Base-by-base conservation (phyloP, 2,329 filamentous ascomycete genomes). In the Apiospora saccharicola region DNA sequence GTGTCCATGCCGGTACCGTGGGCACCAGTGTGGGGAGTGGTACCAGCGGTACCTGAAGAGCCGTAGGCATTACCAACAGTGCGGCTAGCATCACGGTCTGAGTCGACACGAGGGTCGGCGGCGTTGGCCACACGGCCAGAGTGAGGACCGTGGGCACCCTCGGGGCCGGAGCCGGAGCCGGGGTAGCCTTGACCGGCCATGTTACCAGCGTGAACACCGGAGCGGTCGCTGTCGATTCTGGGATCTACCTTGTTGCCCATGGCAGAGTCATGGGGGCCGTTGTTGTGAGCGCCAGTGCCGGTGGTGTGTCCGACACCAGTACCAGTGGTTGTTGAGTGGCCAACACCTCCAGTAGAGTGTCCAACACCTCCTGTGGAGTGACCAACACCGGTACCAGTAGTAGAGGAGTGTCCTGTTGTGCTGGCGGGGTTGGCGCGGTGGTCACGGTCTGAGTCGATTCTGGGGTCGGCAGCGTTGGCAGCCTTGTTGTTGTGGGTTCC, bases 171-270 rank as follows among this genome's bases (percentile, higher is more conserved):
- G 4, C 57, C 57, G 13, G 46, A 10, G 37, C 37, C 37, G 6
- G 51, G 4, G 34, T 64, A 64, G 57, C 57, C 57, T 13, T 64
- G 57, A 5, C 57, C 71, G 68, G 83, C 80, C 73, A 82, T 81
- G 47, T 76, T 74, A 49, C 78, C 75, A 74, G 80, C 82, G 68
- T 69, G 46, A 46, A 47, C 64, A 22, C 70, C 72, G 64, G 85
- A 84, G 67, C 72, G 74, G 47, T 75, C 30, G 34, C 61, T 69
- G 68, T 70, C 13, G 53, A 72, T 49, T 64, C 53, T 22, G 69
- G 88, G 87, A 74, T 90, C 88, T 2, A 79, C 57, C 77, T 88
- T 88, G 82, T 90, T 90, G 37, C 82, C 75, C n/a, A 84, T 16
- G 72, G 86, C 82, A 2, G 83, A 85, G 72, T 76, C 76, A 78